These are phyloP conservation scores for Arthrocladium fulminans DNA, from an alignment of 2,329 filamentous ascomycete genomes.

Conservation along the genomic window DNA sequence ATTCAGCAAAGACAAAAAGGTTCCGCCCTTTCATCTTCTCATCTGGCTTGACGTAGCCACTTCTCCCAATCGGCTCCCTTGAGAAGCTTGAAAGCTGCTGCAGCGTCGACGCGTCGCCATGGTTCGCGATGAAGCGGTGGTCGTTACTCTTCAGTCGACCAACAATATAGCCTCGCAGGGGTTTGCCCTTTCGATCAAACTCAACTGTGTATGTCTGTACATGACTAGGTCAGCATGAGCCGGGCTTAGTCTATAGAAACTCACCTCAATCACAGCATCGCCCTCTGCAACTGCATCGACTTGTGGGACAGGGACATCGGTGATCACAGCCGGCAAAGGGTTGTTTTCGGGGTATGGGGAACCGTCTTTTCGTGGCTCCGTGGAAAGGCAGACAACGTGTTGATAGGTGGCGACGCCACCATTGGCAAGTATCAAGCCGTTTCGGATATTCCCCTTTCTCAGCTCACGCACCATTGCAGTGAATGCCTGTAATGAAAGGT, in stretches of 20 bases:
- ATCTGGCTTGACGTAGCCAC: conserved; percentile 36
- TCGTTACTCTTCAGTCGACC: conserved; percentile 41
- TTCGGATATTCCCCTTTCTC: conserved; percentile 37
- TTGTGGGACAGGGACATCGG: conserved; percentile 32
- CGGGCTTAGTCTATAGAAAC: too few relatives aligned
- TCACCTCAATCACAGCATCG: conserved; percentile 46
- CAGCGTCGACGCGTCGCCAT: conserved; percentile 44
- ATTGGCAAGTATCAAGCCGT: conserved; percentile 55
- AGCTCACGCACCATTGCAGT: conserved; percentile 49
- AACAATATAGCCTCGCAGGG: conserved; percentile 42
- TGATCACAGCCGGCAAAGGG: conserved; percentile 37
- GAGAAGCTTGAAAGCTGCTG: conserved; percentile 34
- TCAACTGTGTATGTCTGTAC: conserved; percentile 57
- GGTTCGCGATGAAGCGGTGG: conserved; percentile 49
- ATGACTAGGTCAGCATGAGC: too few relatives aligned
- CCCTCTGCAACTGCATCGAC: conserved; percentile 41
- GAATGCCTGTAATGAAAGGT: conserved; percentile 33
- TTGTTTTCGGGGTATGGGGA: conserved; percentile 40
- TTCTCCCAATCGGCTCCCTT: conserved; percentile 42
- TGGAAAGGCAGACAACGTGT: conserved; percentile 52
- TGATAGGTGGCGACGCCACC: conserved; percentile 59
- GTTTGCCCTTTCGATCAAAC: conserved; percentile 44
- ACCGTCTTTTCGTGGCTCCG: conserved; percentile 31
- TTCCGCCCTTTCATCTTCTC: conserved; percentile 27
- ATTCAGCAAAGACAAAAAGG: conserved; percentile 1